Evolutionary conservation across 768 basidiomycete genomes (phyloP), one percentile per base, ranked within the genome.

Genomic region (Tylopilus plumbeoviolaceoides): DNA sequence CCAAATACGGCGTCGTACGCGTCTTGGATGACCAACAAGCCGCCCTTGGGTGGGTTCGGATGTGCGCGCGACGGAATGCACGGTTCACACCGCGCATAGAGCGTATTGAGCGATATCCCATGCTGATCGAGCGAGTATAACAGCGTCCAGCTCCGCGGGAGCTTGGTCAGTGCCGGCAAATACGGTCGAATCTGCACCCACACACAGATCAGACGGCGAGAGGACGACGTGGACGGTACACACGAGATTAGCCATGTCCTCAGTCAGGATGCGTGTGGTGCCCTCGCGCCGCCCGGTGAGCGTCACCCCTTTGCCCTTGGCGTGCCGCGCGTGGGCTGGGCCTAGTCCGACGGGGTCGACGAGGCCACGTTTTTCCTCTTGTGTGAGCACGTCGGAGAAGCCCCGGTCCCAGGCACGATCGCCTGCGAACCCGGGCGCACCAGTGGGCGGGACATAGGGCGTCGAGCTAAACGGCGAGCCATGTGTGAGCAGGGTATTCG

Each of bases 71-170:
- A 54, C 1, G 69, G 69, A 18, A 64, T 31, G 21, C 70, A 68
- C 5, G 67, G 60, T 47, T 80, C 81, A 48, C 85, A 89, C 1
- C 78, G 78, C 3, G 77, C 62, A 67, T 97, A 98, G 6, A 98
- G 78, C 1, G 95, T 97, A 42, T 87, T 84, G 14, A 98, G 76
- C 12, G 92, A 95, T 42, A 95, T 93, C 0, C 95, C 95, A 59
- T 98, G 89, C 62, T 97, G 94, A 63, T 98, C 95, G 17, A 97
- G 77, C 15, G 91, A 94, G 72, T 95, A 94, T 6, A 93, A 70
- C 0, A 95, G 78, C 1, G 79, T 78, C 93, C 93, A 95, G 27
- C 76, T 72, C 7, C 76, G 74, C 0, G 85, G 78, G 17, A 95
- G 79, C 5, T 87, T 84, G 2, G 81, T 75, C 7, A 94, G 78